Conservation (phyloP, 495 filamentous ascomycete species). For the Amniculicola lignicola region DNA sequence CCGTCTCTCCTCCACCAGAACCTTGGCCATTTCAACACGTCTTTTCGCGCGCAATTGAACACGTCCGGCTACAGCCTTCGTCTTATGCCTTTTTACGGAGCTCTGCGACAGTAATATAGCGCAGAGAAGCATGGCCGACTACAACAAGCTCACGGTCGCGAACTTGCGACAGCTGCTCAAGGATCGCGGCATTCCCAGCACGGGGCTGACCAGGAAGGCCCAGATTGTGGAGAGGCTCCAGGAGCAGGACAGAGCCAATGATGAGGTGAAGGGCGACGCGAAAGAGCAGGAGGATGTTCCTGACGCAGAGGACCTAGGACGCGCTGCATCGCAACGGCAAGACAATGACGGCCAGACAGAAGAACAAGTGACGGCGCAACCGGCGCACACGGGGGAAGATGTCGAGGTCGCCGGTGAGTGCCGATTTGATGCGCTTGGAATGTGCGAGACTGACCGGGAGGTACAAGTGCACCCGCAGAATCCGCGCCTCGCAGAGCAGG, state of each 20-base stretch:
- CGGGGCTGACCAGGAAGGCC: slow-evolving; percentile 42
- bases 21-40: no score
- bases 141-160: slow-evolving; percentile 41
- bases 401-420: neutral
- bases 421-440: neutral
- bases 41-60: no score
- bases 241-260: slow-evolving; percentile 29
- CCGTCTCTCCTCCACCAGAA: no score
- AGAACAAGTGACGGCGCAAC: neutral
- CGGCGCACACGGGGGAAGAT: neutral
- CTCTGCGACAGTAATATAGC: no score
- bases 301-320: slow-evolving; percentile 2
- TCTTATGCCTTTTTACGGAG: no score
- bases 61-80: no score
- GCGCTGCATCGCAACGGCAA: slow-evolving; percentile 2
- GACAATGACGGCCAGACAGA: neutral
- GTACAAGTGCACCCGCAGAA: neutral
- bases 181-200: slow-evolving; percentile 40
- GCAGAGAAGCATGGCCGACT: slow-evolving; percentile 39
- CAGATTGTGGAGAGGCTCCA: slow-evolving; percentile 42
- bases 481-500: neutral
- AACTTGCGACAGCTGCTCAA: slow-evolving; percentile 39
- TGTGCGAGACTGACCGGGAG: neutral
- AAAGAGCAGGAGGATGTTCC: slow-evolving; percentile 4
- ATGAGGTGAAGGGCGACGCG: slow-evolving; percentile 2